Base-by-base conservation (phyloP, 257 asterid species). In the Rhazya stricta region DNA sequence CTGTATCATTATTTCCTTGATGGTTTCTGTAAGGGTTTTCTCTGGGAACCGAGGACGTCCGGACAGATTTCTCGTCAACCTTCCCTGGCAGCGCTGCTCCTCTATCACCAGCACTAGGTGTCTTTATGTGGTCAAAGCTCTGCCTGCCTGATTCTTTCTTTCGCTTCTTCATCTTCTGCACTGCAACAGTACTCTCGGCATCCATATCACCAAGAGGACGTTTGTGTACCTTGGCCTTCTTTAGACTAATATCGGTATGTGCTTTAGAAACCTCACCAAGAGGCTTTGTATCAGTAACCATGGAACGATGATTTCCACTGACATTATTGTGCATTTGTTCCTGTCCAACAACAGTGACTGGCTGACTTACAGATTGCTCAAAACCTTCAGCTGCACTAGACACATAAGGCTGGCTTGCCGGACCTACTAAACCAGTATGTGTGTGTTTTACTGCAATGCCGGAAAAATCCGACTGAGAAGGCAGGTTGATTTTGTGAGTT, bases 131-230 rank as follows among this genome's bases (percentile, higher is more conserved):
- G 67, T 61, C 85, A 71, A 77, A 61, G 79, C 76, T 73, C 77
- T 73, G 84, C 66, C 56, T 45, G 71, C 23, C 75, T 27, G 48
- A n/a, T 30, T 77, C 89, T 74, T 79, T 85, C 87, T 88, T 88
- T 71, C 79, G 86, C 83, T 90, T 93, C 85, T 89, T 90, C 74
- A 75, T 86, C 78, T 86, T 89, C 81, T 85, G 85, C 83, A 71
- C 53, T 76, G 53, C 70, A 75, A 71, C 76, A 51, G 87, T 79
- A 74, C 83, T 71, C 76, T 82, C 91, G 48, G 79, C 74, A 43
- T 78, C 79, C 76, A 79, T 36, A 75, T 90, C 94, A 71, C 79
- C 91, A 41, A 74, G 79, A 42, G 76, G 83, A 72, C 81, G 93
- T 84, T 88, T 89, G 65, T 73, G 85, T 62, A 74, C 72, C 87